Conservation (phyloP, 1,284 basidiomycete species). For the Trichosporon sp. region DNA sequence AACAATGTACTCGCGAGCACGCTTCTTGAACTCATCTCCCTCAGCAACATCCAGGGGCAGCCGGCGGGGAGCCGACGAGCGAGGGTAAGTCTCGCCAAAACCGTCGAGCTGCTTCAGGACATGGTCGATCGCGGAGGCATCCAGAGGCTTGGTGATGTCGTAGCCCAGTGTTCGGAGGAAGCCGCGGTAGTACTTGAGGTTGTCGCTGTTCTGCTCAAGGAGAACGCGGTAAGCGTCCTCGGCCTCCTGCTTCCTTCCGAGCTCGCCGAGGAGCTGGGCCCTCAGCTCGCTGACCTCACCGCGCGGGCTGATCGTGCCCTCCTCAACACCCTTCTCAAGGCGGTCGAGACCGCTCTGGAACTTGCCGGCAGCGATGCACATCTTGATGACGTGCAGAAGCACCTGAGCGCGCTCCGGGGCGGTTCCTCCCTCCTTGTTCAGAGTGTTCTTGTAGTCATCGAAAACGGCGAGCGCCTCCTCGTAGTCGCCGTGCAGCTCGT, state of each 20-base stretch:
- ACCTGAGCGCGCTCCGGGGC: constrained; percentile 76
- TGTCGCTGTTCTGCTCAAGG: constrained; percentile 84
- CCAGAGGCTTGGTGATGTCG: constrained; percentile 56
- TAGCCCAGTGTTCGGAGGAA: constrained; percentile 70
- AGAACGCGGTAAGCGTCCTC: constrained; percentile 76
- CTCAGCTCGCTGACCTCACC: constrained; percentile 70
- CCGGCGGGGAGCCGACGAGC: constrained; percentile 71
- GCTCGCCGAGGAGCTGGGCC: constrained; percentile 67
- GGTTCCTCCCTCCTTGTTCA: constrained; percentile 63
- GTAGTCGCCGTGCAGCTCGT: constrained; percentile 78
- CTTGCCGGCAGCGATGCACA: constrained; percentile 74
- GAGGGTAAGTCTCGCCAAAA: constrained; percentile 67
- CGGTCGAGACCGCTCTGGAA: constrained; percentile 61
- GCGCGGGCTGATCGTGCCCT: constrained; percentile 69
- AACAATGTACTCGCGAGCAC: constrained; percentile 71
- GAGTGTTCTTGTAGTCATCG: constrained; percentile 62
- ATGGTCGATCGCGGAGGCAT: constrained; percentile 59
- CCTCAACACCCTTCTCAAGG: constrained; percentile 69
- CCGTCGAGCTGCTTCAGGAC: constrained; percentile 66
- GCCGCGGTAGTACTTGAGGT: constrained; percentile 75
- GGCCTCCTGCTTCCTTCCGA: constrained; percentile 67
- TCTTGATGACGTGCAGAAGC: constrained; percentile 74
- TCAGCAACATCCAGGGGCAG: constrained; percentile 69
- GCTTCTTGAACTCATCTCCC: constrained; percentile 68
- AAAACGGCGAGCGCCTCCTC: constrained; percentile 73